Evolutionary conservation across 495 filamentous ascomycete species (phyloP).

Genomic region (Penicillium mononematosum): DNA sequence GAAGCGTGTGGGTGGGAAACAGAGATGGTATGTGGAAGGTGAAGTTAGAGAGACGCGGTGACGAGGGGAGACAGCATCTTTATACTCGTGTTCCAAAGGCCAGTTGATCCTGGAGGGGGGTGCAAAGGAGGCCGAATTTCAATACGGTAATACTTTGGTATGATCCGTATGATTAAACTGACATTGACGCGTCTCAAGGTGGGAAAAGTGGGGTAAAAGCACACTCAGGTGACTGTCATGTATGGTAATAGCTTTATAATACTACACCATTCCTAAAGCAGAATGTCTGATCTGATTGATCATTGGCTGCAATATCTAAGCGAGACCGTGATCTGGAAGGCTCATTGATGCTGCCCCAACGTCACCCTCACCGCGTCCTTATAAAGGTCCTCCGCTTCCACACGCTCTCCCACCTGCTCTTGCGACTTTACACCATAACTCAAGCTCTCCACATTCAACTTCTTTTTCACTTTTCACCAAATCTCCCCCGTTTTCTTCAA

Average conservation of each 20-base stretch:
- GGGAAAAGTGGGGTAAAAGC: constrained; percentile 18
- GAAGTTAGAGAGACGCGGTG: constrained; percentile 46
- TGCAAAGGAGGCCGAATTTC: constrained; percentile 50
- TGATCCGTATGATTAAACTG: constrained; percentile 52
- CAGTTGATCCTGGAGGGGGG: constrained; percentile 45
- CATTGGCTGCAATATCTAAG: constrained; percentile 45
- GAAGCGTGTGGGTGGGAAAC: constrained; percentile 31
- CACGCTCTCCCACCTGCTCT: constrained; percentile 30
- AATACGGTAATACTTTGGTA: constrained; percentile 45
- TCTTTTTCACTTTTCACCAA: constrained; percentile 4
- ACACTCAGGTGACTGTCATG: constrained; percentile 14
- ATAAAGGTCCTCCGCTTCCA: constrained; percentile 46
- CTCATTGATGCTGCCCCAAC: constrained; percentile 38
- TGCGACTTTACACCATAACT: constrained; percentile 27
- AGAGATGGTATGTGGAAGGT: constrained; percentile 37
- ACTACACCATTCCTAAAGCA: constrained; percentile 34
- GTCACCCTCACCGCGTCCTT: constrained; percentile 46
- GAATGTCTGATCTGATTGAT: constrained; percentile 24
- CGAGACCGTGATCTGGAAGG: constrained; percentile 51
- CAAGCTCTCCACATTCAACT: constrained; percentile 14
- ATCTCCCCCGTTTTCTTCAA: constrained; percentile 26
- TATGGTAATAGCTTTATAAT: constrained; percentile 23
- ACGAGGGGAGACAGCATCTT: constrained; percentile 49
- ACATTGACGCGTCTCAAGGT: constrained; percentile 28
- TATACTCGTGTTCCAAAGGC: constrained; percentile 49